Conservation (phyloP, 805 yeast species). For the Lachancea fermentati region DNA sequence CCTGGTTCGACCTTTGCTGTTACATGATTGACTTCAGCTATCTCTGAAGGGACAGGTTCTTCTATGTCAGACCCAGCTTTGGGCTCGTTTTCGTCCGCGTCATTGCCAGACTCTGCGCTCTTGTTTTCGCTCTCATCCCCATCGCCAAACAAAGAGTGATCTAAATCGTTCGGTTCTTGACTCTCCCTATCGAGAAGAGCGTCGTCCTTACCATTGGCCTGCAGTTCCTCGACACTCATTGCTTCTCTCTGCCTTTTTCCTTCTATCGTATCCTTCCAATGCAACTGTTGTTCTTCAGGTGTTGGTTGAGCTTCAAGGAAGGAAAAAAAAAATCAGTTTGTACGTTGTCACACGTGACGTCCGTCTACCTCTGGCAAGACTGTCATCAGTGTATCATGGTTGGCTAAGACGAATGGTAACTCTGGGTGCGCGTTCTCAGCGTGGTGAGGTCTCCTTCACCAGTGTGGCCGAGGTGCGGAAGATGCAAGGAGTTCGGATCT, state of each 20-base stretch:
- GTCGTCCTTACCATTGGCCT: not conserved
- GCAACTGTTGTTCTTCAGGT: not conserved
- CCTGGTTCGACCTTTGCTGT: not conserved
- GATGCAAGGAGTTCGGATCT: too few relatives aligned
- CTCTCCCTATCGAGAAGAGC: not conserved
- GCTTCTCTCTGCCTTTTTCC: constrained; percentile 1
- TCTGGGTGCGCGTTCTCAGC: not conserved
- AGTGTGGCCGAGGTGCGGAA: too few relatives aligned
- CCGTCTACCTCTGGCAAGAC: too few relatives aligned
- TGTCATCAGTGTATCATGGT: not conserved
- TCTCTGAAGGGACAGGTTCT: not conserved
- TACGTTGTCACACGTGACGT: not conserved
- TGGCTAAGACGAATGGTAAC: too few relatives aligned
- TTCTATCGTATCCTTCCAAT: not conserved
- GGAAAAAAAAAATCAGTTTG: not conserved
- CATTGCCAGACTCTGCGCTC: not conserved
- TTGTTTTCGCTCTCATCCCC: not conserved
- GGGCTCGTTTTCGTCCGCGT: constrained; percentile 1
- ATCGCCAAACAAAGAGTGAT: not conserved
- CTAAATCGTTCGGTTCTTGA: constrained; percentile 1
- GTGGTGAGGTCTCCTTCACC: not conserved
- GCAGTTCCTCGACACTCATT: constrained; percentile 2
- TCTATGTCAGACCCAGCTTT: not conserved
- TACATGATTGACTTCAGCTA: not conserved
- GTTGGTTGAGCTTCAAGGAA: not conserved